These are phyloP conservation scores for Eucalyptus rudis DNA, from an alignment of 345 rosid genomes.

Conservation along the genomic window DNA sequence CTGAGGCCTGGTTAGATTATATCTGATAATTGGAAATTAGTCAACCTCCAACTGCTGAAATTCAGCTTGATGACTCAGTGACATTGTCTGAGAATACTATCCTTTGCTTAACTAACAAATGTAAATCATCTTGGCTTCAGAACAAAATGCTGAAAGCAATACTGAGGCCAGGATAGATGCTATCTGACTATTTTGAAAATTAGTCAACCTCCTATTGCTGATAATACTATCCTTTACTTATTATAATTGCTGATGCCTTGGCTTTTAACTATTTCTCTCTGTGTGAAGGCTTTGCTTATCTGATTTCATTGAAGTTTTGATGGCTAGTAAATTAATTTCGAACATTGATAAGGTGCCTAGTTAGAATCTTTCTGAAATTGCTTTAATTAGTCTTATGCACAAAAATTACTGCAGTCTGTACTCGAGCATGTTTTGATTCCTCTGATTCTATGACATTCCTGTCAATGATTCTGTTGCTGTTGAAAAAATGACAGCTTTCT, in stretches of 20 bases:
- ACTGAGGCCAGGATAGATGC: not conserved
- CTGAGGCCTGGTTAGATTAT: not conserved
- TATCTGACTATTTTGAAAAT: not conserved
- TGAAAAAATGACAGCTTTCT: not conserved
- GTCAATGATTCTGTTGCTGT: not conserved
- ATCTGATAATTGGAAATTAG: not conserved
- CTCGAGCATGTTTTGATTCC: not conserved
- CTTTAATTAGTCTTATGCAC: not conserved
- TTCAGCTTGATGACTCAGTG: not conserved
- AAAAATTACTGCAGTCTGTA: not conserved
- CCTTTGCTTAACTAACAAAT: not conserved
- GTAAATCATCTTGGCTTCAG: not conserved
- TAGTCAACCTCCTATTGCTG: not conserved
- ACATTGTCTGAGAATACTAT: not conserved
- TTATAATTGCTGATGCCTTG: not conserved
- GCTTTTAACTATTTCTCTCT: not conserved
- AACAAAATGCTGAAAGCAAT: not conserved
- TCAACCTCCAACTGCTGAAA: not conserved
- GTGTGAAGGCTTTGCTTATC: not conserved
- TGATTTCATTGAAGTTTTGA: not conserved
- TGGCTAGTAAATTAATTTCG: not conserved
- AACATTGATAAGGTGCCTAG: not conserved
- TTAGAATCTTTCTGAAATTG: not conserved
- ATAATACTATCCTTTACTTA: not conserved
- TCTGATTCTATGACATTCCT: not conserved